Percentiles rank a stretch among this genome's conserved stretches.
These are phyloP conservation scores for Chrysosporium keratinophilum DNA, from an alignment of 2,329 filamentous ascomycete species.

Conservation along the genomic window DNA sequence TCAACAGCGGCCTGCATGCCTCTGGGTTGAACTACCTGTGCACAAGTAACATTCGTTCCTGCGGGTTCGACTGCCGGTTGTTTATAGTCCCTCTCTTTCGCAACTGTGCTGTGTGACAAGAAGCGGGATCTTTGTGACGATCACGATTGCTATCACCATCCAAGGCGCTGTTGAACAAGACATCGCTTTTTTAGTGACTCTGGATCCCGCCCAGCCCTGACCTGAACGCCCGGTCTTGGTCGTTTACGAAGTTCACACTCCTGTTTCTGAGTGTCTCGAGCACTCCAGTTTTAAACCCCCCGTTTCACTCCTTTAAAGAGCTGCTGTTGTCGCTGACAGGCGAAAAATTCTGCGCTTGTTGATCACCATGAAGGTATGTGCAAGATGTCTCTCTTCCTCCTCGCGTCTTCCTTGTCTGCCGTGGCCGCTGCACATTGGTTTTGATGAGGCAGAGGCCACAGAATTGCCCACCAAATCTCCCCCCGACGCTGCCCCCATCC, in stretches of 20 bases:
- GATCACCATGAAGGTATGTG: conserved; percentile 8
- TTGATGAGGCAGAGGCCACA: neutral
- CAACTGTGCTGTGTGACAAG: neutral
- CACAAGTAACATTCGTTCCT: neutral
- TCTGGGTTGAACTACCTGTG: neutral
- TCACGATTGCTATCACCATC: neutral
- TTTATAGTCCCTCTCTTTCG: neutral
- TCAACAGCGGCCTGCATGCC: neutral
- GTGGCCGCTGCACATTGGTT: neutral
- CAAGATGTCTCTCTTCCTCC: neutral
- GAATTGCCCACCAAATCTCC: neutral
- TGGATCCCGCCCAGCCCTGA: neutral
- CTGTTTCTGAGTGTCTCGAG: neutral
- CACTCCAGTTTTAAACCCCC: neutral
- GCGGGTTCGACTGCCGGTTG: neutral
- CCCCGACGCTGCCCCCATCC: neutral
- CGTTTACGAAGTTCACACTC: neutral
- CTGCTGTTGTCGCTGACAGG: neutral
- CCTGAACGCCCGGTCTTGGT: no score
- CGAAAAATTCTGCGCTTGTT: neutral
- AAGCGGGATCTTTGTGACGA: neutral
- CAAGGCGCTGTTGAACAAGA: neutral
- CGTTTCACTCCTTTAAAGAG: neutral
- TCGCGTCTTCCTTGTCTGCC: neutral
- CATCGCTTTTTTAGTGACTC: neutral